Percentiles rank a stretch among this genome's conserved stretches.
Evolutionary conservation across 495 filamentous ascomycete species (phyloP).

Genomic region (Clohesyomyces aquaticus): DNA sequence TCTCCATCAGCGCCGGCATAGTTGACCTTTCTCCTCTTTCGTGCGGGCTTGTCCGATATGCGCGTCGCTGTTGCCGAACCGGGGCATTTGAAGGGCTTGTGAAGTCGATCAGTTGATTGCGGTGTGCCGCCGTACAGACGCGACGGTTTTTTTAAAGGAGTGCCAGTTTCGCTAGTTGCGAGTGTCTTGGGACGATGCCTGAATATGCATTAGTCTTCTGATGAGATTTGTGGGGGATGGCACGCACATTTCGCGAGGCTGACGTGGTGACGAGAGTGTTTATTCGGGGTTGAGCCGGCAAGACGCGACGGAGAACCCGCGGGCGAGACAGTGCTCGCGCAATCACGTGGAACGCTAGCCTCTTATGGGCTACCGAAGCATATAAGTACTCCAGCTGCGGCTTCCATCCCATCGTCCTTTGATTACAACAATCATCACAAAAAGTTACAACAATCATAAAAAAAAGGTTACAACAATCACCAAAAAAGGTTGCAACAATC

Average conservation of each 20-base stretch:
- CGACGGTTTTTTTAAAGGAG: conserved; percentile 31
- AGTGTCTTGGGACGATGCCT: conserved; percentile 39
- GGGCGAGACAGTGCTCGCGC: not conserved
- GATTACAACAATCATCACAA: too few relatives aligned
- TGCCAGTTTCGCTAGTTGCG: conserved; percentile 27
- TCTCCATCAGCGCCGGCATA: conserved; percentile 80
- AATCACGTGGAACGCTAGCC: not conserved
- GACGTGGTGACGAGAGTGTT: not conserved
- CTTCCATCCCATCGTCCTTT: too few relatives aligned
- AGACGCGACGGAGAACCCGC: not conserved
- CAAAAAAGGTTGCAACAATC: too few relatives aligned
- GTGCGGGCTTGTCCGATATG: conserved; percentile 75
- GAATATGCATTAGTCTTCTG: not conserved
- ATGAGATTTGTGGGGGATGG: not conserved
- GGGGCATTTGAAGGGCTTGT: conserved; percentile 91
- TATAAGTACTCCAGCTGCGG: too few relatives aligned
- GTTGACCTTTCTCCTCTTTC: conserved; percentile 87
- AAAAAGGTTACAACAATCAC: too few relatives aligned
- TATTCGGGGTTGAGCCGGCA: not conserved
- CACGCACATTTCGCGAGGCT: not conserved
- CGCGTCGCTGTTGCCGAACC: conserved; percentile 73
- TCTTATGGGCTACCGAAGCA: not conserved
- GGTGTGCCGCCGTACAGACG: conserved; percentile 50
- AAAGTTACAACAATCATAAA: too few relatives aligned
- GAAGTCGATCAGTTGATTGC: conserved; percentile 69